Evolutionary conservation across 2,329 filamentous ascomycete species (phyloP), one percentile per base, ranked within the genome.

Genomic region (Epichloe typhina): DNA sequence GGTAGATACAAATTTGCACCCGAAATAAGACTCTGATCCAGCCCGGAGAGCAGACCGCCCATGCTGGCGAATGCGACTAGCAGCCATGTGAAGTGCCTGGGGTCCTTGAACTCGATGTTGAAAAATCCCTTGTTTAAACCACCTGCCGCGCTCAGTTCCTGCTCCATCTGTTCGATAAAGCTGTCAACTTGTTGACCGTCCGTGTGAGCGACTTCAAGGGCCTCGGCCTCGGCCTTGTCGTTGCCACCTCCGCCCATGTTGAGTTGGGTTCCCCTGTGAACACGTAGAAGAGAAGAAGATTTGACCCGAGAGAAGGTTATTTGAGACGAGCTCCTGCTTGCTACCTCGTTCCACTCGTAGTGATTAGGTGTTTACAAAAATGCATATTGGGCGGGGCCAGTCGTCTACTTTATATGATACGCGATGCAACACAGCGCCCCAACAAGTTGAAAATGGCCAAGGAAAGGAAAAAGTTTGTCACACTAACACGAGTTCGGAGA

Each of bases 11-110:
- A 69, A 59, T 84, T 83, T 47, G 84, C 84, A 49, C 84, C 84
- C 12, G 77, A 82, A 58, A 88, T 88, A 51, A 87, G 70, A 44
- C 79, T 84, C 65, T 88, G 84, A 60, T 88, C 84, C 19, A 88
- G 72, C 53, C 84, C 84, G 1, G 81, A 85, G 0, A 87, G 75
- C 21, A 88, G 69, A 61, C 84, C 84, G 47, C 84, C 83, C 80
- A 87, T 84, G 15, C 80, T 84, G n/a, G 83, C 83, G 57, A 87
- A 87, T 1, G 74, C 79, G 43, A 85, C 81, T 13, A 86, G 72
- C 15, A 84, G 66, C 70, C 75, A 84, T 26, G 83, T 87, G 62
- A 86, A 88, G 50, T 66, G 60, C 59, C 80, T 76, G 0, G 82
- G 80, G 61, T 84, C 74, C 47, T 71, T 72, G 66, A 85, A 80